These are phyloP conservation scores for Cutaneotrichosporon cutaneum DNA, from an alignment of 1,284 basidiomycete species.

Conservation along the genomic window DNA sequence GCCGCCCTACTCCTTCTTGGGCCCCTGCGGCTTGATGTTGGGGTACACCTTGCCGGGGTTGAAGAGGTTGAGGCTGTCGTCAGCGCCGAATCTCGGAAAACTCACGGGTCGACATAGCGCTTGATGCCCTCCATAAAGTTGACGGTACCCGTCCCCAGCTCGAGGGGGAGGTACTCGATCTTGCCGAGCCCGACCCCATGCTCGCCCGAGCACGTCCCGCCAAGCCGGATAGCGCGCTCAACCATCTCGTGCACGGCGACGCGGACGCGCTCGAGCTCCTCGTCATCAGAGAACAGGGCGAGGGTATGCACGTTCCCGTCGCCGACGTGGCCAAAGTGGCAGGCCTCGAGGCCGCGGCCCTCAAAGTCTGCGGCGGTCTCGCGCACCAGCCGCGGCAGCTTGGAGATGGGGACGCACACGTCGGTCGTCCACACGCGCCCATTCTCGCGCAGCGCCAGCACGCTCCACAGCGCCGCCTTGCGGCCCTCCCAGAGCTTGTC, in stretches of 20 bases:
- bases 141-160: slow-evolving; percentile 74
- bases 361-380: slow-evolving; percentile 73
- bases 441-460: slow-evolving; percentile 66
- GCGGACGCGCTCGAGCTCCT: slow-evolving; percentile 50
- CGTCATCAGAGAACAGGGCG: slow-evolving; percentile 38
- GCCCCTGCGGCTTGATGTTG: slow-evolving; percentile 3
- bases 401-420: slow-evolving; percentile 80
- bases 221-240: slow-evolving; percentile 54
- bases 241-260: slow-evolving; percentile 56
- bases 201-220: slow-evolving; percentile 64
- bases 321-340: slow-evolving; percentile 66
- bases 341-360: slow-evolving; percentile 61
- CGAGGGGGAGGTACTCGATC: slow-evolving; percentile 62
- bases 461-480: slow-evolving; percentile 76
- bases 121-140: slow-evolving; percentile 78
- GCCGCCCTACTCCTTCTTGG: not conserved
- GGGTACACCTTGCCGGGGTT: slow-evolving; percentile 68
- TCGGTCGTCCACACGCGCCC: slow-evolving; percentile 75
- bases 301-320: slow-evolving; percentile 63
- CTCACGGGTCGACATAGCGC: slow-evolving; percentile 50
- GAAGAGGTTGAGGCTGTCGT: slow-evolving; percentile 73
- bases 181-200: slow-evolving; percentile 83
- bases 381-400: slow-evolving; percentile 69
- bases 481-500: slow-evolving; percentile 77
- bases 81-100: slow-evolving; percentile 22